Conservation (phyloP, 768 basidiomycete genomes). For the Suillus variegatus region DNA sequence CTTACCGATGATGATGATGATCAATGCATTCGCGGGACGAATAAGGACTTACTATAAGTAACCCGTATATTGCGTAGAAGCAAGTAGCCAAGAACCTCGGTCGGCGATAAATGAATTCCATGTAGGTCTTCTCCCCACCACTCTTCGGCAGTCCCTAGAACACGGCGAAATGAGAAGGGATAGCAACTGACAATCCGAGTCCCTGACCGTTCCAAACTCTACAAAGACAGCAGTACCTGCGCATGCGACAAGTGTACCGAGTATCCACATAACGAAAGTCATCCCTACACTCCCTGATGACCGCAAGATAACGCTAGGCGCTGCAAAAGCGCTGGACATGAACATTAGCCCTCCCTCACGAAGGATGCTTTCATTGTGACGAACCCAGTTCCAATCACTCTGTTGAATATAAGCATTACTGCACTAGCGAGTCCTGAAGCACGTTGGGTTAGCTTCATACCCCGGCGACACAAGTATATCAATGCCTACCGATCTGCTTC, state of each 20-base stretch:
- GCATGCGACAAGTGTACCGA: conserved; percentile 64
- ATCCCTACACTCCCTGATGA: conserved; percentile 72
- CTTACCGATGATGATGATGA: conserved; percentile 30
- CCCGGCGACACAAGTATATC: neutral
- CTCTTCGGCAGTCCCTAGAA: conserved; percentile 64
- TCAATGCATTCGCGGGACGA: neutral
- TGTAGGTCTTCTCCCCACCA: conserved; percentile 77
- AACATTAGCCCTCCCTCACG: conserved; percentile 4
- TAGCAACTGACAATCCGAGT: neutral
- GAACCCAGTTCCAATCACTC: conserved; percentile 74
- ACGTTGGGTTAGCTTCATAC: conserved; percentile 9
- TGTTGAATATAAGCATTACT: conserved; percentile 71
- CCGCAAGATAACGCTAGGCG: conserved; percentile 65
- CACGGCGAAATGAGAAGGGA: neutral
- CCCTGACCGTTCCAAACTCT: conserved; percentile 69
- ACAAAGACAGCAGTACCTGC: conserved; percentile 72
- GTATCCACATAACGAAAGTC: conserved; percentile 67
- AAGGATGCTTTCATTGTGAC: conserved; percentile 4
- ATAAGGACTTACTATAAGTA: conserved; percentile 51
- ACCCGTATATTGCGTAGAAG: conserved; percentile 54
- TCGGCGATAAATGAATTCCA: conserved; percentile 67
- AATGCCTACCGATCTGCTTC: conserved; percentile 49
- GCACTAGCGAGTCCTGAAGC: conserved; percentile 43
- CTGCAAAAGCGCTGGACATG: conserved; percentile 61
- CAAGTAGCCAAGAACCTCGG: conserved; percentile 66